Base-by-base conservation (phyloP, 345 rosid genomes). In the Ceriops zippeliana region DNA sequence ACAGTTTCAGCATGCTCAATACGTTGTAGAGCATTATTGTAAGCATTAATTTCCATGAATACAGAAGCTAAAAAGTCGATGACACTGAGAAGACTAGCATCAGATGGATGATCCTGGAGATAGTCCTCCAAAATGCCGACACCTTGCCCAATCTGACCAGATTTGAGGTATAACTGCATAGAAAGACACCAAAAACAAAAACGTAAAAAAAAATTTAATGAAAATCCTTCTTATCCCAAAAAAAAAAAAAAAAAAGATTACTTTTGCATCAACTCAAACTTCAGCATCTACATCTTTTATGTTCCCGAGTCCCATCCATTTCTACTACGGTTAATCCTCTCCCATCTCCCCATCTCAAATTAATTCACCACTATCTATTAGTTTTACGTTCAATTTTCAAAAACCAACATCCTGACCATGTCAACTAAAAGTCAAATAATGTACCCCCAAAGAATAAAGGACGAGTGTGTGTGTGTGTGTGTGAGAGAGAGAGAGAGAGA, bases 11-110 rank as follows among this genome's bases (percentile, higher is more conserved):
- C 84, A 64, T 72, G 84, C 61, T 85, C 84, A 69, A 93, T 86
- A 76, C 78, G 86, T 76, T 70, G 67, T 70, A 93, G 88, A 81
- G 96, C 91, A 78, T 83, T 85, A 60, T 85, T 84, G 77, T 89
- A 70, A 64, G 83, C 87, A 70, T 82, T 83, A 69, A 62, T 83
- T 76, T 88, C 84, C 93, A 93, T 89, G 75, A 84, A 85, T 62
- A 87, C 80, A 30, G 82, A 66, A 76, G 87, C 85, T 70, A 89
- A 85, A 80, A 87, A 78, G 73, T 89, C 83, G 63, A 91, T 75
- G 68, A 91, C 81, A 76, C 77, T 72, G 49, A 42, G 49, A 24
- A 76, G 66, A 83, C 86, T 89, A 64, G 82, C 88, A 69, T 76
- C 83, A 72, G 83, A 78, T 67, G 84, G 78, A 80, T 89, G 83